A percentile compares a stretch with the other conserved stretches of the same genome.
These are phyloP conservation scores for Dactylis glomerata DNA, from an alignment of 176 grass and related monocot species.

Conservation along the genomic window DNA sequence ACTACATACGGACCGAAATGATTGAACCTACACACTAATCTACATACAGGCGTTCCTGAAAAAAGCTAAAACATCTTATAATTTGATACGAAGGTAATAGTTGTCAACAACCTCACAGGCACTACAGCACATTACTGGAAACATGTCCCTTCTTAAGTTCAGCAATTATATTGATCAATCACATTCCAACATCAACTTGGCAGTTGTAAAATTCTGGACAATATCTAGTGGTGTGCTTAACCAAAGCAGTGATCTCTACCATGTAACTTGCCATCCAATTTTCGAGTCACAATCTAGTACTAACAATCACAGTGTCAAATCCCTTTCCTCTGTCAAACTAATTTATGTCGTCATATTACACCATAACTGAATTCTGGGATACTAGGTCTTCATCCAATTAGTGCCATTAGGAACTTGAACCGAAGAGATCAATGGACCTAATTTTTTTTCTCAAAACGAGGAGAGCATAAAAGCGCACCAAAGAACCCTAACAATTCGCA, in stretches of 20 bases:
- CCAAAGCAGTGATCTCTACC: background rate
- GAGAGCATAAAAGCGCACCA: background rate
- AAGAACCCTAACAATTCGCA: background rate
- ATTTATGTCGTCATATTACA: background rate
- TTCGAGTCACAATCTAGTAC: background rate
- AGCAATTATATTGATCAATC: background rate
- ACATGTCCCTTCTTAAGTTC: background rate
- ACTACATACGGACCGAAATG: too few species aligned
- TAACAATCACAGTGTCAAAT: background rate
- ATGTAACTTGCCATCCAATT: background rate
- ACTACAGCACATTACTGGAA: background rate
- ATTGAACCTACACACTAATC: too few species aligned
- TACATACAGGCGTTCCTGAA: too few species aligned
- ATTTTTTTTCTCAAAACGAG: background rate
- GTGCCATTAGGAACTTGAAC: background rate
- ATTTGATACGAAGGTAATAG: too few species aligned
- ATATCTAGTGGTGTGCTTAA: background rate
- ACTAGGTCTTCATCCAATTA: background rate
- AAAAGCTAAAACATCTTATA: too few species aligned
- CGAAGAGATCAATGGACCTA: background rate
- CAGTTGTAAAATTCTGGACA: background rate
- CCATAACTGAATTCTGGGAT: background rate
- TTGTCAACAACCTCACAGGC: background rate
- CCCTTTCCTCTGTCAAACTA: background rate
- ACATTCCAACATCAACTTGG: background rate